phyloP scores from a whole-genome alignment of 306 rosid species.

The Ormosia semicastrata region DNA sequence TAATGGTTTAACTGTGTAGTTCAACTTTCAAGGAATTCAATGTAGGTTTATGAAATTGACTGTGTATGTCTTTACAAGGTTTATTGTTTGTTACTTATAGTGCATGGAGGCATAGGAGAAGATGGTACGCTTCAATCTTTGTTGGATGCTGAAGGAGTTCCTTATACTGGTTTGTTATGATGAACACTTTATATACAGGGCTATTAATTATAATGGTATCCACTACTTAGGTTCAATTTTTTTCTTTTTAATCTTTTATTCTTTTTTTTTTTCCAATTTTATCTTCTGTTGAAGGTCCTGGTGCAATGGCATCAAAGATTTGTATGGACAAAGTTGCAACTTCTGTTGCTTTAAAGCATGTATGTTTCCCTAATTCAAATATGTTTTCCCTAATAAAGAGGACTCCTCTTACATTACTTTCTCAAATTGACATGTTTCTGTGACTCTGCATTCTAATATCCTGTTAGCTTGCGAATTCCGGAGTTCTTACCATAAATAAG shows the following conservation, averaged over 20 bases:
- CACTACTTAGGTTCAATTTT: not conserved
- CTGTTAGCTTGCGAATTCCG: conserved; percentile 63
- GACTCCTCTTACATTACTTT: conserved; percentile 8
- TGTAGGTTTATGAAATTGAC: not conserved
- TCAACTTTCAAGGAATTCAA: not conserved
- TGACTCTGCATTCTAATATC: conserved; percentile 18
- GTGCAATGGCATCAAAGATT: conserved; percentile 71
- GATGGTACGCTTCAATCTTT: conserved; percentile 92
- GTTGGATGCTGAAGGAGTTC: conserved; percentile 81
- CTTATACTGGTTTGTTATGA: conserved; percentile 70
- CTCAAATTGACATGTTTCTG: conserved; percentile 19
- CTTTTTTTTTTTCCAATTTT: not conserved
- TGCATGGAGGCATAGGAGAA: conserved; percentile 99
- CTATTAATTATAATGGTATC: conserved; percentile 7
- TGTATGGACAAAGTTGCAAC: conserved; percentile 98
- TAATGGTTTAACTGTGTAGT: not conserved
- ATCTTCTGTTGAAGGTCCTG: conserved; percentile 66
- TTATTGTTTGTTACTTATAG: conserved; percentile 41
- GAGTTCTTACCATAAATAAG: conserved; percentile 85
- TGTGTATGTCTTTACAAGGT: conserved; percentile 13
- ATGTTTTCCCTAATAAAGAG: not conserved
- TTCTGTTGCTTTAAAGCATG: conserved; percentile 74
- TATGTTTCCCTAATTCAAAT: conserved; percentile 37
- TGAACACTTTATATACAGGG: not conserved
- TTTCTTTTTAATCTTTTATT: not conserved